These are phyloP conservation scores for Acanthamoeba royreba DNA, from an alignment of 208 protist species.

Conservation along the genomic window DNA sequence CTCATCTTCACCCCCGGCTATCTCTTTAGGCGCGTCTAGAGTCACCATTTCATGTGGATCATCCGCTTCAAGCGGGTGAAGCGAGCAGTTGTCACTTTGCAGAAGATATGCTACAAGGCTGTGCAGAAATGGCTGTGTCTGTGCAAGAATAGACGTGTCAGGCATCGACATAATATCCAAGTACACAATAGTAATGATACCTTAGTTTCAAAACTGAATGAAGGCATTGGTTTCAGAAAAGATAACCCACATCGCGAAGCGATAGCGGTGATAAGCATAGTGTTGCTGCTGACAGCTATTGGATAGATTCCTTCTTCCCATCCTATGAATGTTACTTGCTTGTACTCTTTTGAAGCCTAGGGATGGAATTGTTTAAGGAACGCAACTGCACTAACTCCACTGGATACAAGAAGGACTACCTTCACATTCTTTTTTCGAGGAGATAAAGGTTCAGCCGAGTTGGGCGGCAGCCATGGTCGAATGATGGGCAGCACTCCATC, in stretches of 20 bases:
- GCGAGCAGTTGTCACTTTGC: background rate
- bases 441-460: background rate
- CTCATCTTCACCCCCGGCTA: background rate
- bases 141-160: background rate
- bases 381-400: no score
- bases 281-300: background rate
- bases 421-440: background rate
- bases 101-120: background rate
- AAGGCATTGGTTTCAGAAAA: background rate
- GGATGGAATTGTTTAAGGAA: no score
- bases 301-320: background rate
- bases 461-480: background rate
- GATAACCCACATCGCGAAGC: background rate
- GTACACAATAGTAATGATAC: background rate
- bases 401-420: no score
- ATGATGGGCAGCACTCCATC: background rate
- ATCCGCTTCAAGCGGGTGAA: background rate
- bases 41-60: background rate
- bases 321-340: background rate
- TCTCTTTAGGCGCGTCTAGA: background rate
- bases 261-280: background rate
- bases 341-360: background rate
- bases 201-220: slow-evolving; percentile 10
- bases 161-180: background rate
- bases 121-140: background rate